Percentiles rank a stretch among this genome's conserved stretches.
These are phyloP conservation scores for Cucumis hystrix DNA, from an alignment of 306 rosid species.

Conservation along the genomic window DNA sequence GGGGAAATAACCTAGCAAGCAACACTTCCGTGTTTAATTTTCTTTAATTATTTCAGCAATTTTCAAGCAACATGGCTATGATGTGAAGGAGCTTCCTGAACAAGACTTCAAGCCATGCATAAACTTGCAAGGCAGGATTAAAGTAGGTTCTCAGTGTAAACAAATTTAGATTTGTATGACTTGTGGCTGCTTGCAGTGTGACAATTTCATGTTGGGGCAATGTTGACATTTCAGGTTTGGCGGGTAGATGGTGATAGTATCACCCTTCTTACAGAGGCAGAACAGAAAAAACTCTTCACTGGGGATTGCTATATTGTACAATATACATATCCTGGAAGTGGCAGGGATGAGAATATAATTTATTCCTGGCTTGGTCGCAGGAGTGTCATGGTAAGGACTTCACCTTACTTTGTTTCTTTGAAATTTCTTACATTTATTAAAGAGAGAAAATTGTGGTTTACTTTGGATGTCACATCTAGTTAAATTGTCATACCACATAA, in stretches of 20 bases:
- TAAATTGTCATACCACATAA: not conserved
- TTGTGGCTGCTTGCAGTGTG: not conserved
- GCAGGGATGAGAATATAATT: constrained; percentile 61
- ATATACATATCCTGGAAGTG: constrained; percentile 55
- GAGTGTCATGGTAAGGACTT: constrained; percentile 42
- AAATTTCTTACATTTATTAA: not conserved
- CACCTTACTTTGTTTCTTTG: not conserved
- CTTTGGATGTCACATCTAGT: not conserved
- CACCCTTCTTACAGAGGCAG: constrained; percentile 39
- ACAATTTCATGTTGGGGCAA: constrained; percentile 10
- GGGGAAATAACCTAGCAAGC: not conserved
- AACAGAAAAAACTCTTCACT: constrained; percentile 48
- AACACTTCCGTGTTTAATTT: constrained; percentile 5
- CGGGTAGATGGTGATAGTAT: constrained; percentile 58
- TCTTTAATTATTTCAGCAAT: constrained; percentile 46
- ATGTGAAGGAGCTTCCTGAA: constrained; percentile 85
- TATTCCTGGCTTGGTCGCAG: constrained; percentile 72
- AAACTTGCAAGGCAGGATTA: constrained; percentile 55
- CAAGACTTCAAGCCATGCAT: constrained; percentile 46
- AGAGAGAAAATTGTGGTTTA: not conserved
- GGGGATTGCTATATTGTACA: constrained; percentile 85
- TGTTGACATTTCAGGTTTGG: constrained; percentile 60
- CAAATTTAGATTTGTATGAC: not conserved
- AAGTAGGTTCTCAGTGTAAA: constrained; percentile 35
- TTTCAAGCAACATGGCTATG: constrained; percentile 96